Conservation (phyloP, 345 rosid genomes). For the Citrus inodora region DNA sequence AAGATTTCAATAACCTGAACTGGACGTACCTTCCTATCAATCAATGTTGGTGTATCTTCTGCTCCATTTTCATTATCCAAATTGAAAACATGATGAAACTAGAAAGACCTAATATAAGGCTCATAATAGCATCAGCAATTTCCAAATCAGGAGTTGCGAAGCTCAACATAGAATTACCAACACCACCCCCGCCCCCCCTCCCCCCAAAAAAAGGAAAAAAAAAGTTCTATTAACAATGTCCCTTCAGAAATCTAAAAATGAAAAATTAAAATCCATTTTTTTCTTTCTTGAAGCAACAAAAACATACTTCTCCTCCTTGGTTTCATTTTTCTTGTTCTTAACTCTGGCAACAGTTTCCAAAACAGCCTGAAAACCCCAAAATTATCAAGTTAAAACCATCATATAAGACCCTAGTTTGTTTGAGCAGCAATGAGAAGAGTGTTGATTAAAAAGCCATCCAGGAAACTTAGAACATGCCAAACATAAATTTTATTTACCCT, state of each 20-base stretch:
- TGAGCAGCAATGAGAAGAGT: neutral
- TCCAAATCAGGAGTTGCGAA: constrained; percentile 9
- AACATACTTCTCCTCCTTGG: constrained; percentile 83
- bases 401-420: constrained; percentile 2
- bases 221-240: neutral
- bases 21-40: no score
- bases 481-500: neutral
- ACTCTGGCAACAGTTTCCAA: constrained; percentile 90
- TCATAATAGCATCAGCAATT: constrained; percentile 28
- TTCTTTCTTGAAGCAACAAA: neutral
- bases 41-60: constrained; percentile 85
- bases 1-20: no score
- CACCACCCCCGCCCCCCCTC: no score
- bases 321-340: constrained; percentile 80
- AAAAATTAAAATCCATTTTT: neutral
- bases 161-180: neutral
- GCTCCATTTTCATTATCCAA: constrained; percentile 83
- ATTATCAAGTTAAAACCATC: neutral
- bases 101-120: constrained; percentile 57
- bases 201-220: neutral
- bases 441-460: neutral
- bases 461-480: neutral
- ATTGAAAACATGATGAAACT: constrained; percentile 77
- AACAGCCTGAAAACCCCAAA: constrained; percentile 61
- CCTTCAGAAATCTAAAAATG: neutral